These are phyloP conservation scores for Diaporthe vaccinii DNA, from an alignment of 2,329 filamentous ascomycete genomes.

Conservation along the genomic window DNA sequence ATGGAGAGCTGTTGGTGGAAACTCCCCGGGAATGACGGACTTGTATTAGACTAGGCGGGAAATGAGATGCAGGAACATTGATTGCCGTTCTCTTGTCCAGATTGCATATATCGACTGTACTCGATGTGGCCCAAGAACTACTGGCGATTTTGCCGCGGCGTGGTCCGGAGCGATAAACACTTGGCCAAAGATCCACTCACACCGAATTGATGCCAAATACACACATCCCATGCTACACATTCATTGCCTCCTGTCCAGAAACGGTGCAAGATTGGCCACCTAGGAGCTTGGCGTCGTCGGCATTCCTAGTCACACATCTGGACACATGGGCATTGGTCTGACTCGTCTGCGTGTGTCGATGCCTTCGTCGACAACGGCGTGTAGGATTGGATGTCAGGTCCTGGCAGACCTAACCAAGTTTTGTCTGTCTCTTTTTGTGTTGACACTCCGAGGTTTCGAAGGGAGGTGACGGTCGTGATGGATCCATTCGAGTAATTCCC, in stretches of 20 bases:
- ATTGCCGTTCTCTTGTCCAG: background rate
- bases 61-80: constrained; percentile 1
- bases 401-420: background rate
- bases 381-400: constrained; percentile 10
- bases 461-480: background rate
- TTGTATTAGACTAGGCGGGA: background rate
- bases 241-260: background rate
- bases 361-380: background rate
- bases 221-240: background rate
- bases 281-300: background rate
- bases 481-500: background rate
- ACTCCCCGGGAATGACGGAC: background rate
- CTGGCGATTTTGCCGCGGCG: background rate
- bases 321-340: background rate
- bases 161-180: background rate
- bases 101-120: background rate
- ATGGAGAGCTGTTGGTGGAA: background rate
- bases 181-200: background rate
- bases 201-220: background rate
- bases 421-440: background rate
- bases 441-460: background rate
- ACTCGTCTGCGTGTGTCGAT: background rate
- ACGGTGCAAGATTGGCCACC: background rate
- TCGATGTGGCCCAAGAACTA: background rate
- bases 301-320: background rate